A percentile compares a stretch with the other conserved stretches of the same genome.
phyloP scores from a whole-genome alignment of 2,329 filamentous ascomycete species.

The Dactylellina cionopaga region DNA sequence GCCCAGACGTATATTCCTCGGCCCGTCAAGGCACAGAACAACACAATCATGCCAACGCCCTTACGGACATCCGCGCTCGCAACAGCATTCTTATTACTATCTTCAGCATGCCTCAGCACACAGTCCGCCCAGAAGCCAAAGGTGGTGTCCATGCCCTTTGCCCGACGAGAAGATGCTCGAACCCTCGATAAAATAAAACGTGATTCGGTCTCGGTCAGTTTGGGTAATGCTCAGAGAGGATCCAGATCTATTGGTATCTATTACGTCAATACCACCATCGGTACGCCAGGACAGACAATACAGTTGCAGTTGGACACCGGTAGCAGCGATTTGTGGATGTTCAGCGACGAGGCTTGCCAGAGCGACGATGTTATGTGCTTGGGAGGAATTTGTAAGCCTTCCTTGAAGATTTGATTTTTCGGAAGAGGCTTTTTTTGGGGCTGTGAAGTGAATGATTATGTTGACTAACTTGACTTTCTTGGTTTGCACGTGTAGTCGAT shows the following conservation, averaged over 20 bases:
- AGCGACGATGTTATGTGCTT: conserved; percentile 27
- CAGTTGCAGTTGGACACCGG: conserved; percentile 71
- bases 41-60: conserved; percentile 8
- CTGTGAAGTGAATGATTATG: too few species aligned
- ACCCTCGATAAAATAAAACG: conserved; percentile 36
- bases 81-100: conserved; percentile 23
- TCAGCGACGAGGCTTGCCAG: conserved; percentile 37
- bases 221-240: conserved; percentile 47
- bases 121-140: conserved; percentile 10
- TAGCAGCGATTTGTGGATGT: conserved; percentile 71
- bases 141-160: conserved; percentile 47
- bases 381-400: conserved; percentile 38
- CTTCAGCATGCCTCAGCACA: conserved; percentile 20
- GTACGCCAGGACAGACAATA: conserved; percentile 68
- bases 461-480: conserved; percentile 7
- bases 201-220: conserved; percentile 23
- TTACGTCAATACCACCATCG: conserved; percentile 67
- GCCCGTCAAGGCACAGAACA: conserved; percentile 5
- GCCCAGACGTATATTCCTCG: background rate
- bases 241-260: conserved; percentile 60
- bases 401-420: background rate
- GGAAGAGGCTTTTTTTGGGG: background rate
- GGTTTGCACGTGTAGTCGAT: conserved; percentile 8
- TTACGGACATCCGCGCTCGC: conserved; percentile 28
- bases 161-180: conserved; percentile 40